A percentile compares a stretch with the other conserved stretches of the same genome.
Conservation (phyloP, 192 early-diverging fungal genomes). For the Linnemannia exigua region DNA sequence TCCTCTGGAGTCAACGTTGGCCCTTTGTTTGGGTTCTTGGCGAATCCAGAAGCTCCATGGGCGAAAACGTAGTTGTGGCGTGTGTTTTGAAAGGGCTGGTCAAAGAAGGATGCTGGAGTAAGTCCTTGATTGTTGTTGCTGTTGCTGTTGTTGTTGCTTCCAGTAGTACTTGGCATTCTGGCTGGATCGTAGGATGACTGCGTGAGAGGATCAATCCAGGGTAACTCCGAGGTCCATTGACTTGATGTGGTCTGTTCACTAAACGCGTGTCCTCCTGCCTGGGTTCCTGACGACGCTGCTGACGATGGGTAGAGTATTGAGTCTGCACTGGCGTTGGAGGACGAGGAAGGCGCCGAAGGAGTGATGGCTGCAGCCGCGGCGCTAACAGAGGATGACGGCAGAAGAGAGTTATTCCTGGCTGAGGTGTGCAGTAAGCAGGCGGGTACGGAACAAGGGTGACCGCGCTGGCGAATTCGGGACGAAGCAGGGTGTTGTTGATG, state of each 20-base stretch:
- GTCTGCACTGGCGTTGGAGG: conserved; percentile 13
- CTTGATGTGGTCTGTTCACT: conserved; percentile 13
- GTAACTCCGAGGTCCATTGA: conserved; percentile 43
- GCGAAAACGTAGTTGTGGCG: conserved; percentile 59
- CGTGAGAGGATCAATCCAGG: conserved; percentile 49
- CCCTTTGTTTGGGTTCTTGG: conserved; percentile 58
- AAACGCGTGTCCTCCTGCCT: conserved; percentile 29
- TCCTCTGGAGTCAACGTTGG: conserved; percentile 47
- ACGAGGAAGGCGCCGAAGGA: conserved; percentile 11
- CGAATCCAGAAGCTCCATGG: conserved; percentile 67
- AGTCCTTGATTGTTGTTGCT: neutral
- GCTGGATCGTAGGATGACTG: conserved; percentile 27
- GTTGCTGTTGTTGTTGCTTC: conserved; percentile 16
- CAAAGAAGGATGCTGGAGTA: conserved; percentile 29
- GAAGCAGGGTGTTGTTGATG: neutral
- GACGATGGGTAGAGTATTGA: conserved; percentile 10
- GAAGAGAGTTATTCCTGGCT: conserved; percentile 2
- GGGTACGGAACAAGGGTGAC: neutral
- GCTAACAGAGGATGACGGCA: neutral
- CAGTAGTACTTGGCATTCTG: conserved; percentile 2
- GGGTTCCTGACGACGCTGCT: neutral
- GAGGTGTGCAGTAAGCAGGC: conserved; percentile 39
- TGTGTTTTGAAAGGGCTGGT: conserved; percentile 54
- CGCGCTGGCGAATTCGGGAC: conserved; percentile 22
- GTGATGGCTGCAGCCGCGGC: conserved; percentile 5